Base-by-base conservation (phyloP, 495 filamentous ascomycete genomes). In the Staphylotrichum tortipilum region DNA sequence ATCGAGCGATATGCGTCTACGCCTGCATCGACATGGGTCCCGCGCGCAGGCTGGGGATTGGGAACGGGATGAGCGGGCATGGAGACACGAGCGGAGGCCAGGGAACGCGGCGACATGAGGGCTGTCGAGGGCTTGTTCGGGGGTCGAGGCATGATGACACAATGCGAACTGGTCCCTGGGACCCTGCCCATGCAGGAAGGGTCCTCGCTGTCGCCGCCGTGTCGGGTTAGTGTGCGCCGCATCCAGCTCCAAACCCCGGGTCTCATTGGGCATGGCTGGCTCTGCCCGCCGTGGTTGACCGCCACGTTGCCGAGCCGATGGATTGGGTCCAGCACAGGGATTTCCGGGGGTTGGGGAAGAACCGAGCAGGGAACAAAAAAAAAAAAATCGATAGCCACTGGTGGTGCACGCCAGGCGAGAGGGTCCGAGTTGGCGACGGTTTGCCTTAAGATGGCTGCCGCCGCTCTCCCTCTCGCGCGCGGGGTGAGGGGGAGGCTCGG, bases 251-350 rank as follows among this genome's bases (percentile, higher is more conserved):
- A 33, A 41, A 14, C 23, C 46, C 23, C 21, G 33, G 46, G 44
- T 49, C 34, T 19, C 23, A 22, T 49, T 41, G 36, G 47, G 44
- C 15, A 33, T 31, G 34, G 47, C 31, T 30, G 28, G 37, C 11
- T 11, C 47, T 21, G 33, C 39, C 31, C 35, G 46, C 46, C 44
- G 41, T 49, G 42, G 38, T 54, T 54, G 52, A 54, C 52, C 52
- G 52, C 52, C 52, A 54, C 52, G 52, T 54, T 44, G 52, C 46
- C 52, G 52, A 54, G 46, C 39, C 39, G 24, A 54, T 45, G 39
- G 18, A 31, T 21, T 48, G 45, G 45, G n/a, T 30, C 45, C 34
- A 39, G 45, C 29, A 19, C 36, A 29, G 34, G 45, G 45, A 37
- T 33, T 30, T n/a, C n/a, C 1, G 14, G 19, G 24, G 24, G 14